Conservation (phyloP, 1,139 yeast genomes). For the Blastobotrys proliferans region DNA sequence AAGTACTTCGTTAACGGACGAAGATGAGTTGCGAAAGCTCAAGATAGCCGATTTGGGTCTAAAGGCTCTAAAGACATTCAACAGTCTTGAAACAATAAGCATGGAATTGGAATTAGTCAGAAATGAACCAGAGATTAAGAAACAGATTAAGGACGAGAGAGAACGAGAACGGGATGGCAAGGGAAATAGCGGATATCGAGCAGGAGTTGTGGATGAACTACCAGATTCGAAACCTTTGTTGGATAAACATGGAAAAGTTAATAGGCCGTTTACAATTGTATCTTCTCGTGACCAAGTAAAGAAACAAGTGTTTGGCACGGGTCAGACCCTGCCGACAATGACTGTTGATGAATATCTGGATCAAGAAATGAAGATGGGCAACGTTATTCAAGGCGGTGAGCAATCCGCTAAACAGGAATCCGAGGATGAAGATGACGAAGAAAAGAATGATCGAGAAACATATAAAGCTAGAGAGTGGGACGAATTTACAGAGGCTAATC, state of each 20-base stretch:
- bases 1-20: constrained; percentile 44
- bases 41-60: constrained; percentile 53
- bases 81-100: constrained; percentile 47
- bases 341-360: constrained; percentile 88
- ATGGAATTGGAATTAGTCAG: constrained; percentile 56
- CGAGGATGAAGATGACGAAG: constrained; percentile 50
- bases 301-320: constrained; percentile 78
- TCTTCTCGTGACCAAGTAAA: constrained; percentile 52
- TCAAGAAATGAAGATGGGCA: constrained; percentile 79
- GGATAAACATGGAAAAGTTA: constrained; percentile 53
- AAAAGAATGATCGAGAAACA: constrained; percentile 51
- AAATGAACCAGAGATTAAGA: constrained; percentile 19
- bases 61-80: constrained; percentile 51
- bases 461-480: constrained; percentile 83
- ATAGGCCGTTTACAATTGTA: constrained; percentile 81
- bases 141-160: background rate
- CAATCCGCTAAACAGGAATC: constrained; percentile 36
- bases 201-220: constrained; percentile 10
- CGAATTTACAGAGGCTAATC: constrained; percentile 82
- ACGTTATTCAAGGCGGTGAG: constrained; percentile 53
- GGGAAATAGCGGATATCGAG: constrained; percentile 2
- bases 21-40: constrained; percentile 54
- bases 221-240: constrained; percentile 10
- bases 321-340: constrained; percentile 92
- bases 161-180: background rate